phyloP scores from a whole-genome alignment of 352 stramenopile species.

The Phytophthora capsici region DNA sequence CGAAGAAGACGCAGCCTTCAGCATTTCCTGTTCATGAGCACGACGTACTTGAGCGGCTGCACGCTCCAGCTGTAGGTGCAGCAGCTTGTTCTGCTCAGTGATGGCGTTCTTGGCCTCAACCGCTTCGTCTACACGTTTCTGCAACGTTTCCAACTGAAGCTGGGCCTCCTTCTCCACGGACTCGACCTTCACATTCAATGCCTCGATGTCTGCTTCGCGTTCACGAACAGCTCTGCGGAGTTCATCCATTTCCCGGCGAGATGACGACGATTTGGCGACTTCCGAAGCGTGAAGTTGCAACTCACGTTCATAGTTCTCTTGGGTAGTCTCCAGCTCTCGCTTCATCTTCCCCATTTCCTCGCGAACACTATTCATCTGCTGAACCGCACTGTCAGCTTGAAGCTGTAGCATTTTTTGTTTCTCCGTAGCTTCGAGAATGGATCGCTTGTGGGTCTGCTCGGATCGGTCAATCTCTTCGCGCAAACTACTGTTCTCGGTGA shows the following conservation, averaged over 20 bases:
- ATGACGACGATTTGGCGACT: constrained; percentile 58
- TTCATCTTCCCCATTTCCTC: constrained; percentile 57
- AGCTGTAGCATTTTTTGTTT: constrained; percentile 56
- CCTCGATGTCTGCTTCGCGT: constrained; percentile 41
- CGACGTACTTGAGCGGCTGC: constrained; percentile 62
- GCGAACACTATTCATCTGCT: constrained; percentile 54
- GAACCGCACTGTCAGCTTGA: constrained; percentile 45
- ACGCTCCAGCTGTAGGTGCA: constrained; percentile 77
- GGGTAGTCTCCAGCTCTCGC: constrained; percentile 50
- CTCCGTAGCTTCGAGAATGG: constrained; percentile 50
- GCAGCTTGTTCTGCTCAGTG: constrained; percentile 71
- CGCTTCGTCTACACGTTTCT: constrained; percentile 61
- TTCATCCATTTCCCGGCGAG: constrained; percentile 62
- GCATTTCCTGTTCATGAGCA: constrained; percentile 61
- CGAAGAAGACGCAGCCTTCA: constrained; percentile 34
- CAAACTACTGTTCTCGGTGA: constrained; percentile 62
- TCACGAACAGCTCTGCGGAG: constrained; percentile 47
- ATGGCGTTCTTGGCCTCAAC: constrained; percentile 56
- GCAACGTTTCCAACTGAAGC: constrained; percentile 43
- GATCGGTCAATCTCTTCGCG: constrained; percentile 69
- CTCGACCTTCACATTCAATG: constrained; percentile 50
- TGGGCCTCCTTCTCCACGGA: constrained; percentile 47
- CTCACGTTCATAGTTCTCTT: constrained; percentile 87
- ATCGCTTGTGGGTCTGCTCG: constrained; percentile 45
- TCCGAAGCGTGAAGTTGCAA: constrained; percentile 78